Evolutionary conservation across 2,329 filamentous ascomycete genomes (phyloP).

Genomic region (Phyllosticta citribraziliensis): DNA sequence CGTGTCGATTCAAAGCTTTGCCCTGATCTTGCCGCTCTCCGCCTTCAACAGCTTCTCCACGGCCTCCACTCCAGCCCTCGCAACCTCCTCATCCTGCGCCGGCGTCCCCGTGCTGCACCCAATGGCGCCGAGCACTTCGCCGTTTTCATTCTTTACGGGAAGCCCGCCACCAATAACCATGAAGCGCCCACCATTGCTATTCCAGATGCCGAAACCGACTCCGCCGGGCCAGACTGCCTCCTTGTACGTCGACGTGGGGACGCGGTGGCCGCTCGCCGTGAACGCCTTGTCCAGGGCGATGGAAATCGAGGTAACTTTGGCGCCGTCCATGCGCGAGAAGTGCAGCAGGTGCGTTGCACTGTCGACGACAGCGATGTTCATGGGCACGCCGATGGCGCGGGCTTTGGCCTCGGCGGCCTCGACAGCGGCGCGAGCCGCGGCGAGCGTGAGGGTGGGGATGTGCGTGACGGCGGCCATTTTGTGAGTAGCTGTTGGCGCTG

Average conservation of each 20-base stretch:
- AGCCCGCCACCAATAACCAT: conserved; percentile 45
- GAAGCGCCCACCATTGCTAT: conserved; percentile 44
- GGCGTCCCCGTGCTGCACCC: conserved; percentile 47
- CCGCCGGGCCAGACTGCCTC: conserved; percentile 46
- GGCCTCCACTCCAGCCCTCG: conserved; percentile 42
- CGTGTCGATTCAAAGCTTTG: conserved; percentile 28
- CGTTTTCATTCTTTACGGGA: conserved; percentile 38
- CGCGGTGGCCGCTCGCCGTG: conserved; percentile 45
- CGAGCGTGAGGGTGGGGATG: conserved; percentile 24
- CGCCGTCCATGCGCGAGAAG: conserved; percentile 40
- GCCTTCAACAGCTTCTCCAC: conserved; percentile 29
- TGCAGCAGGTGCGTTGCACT: conserved; percentile 35
- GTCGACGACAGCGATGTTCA: conserved; percentile 44
- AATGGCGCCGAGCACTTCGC: conserved; percentile 43
- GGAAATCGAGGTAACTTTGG: conserved; percentile 46
- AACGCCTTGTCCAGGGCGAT: conserved; percentile 55
- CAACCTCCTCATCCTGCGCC: conserved; percentile 44
- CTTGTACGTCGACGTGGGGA: conserved; percentile 43
- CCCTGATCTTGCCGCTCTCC: conserved; percentile 22
- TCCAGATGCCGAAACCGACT: conserved; percentile 41
- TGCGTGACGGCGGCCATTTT: conserved; percentile 17
- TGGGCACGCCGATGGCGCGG: conserved; percentile 27
- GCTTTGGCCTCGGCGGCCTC: conserved; percentile 27
- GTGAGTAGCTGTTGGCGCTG: not conserved
- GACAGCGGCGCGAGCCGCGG: conserved; percentile 27